phyloP scores from a whole-genome alignment of 169 alveolate genomes.

The Plasmodium gallinaceum region DNA sequence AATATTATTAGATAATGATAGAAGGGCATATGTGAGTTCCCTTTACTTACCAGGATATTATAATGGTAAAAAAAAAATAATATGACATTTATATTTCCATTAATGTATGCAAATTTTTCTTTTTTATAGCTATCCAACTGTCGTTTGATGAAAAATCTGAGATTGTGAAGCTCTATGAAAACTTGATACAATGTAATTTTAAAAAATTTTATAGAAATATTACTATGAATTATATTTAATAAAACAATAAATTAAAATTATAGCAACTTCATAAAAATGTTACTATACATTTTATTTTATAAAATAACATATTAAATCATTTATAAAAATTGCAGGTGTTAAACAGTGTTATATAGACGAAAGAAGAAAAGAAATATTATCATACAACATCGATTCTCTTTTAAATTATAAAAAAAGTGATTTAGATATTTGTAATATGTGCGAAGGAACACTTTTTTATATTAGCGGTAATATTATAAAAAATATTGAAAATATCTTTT shows the following conservation, averaged over 20 bases:
- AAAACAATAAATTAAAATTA: not conserved
- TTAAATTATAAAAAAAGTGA: not conserved
- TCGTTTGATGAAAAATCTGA: constrained; percentile 21
- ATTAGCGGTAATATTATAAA: constrained; percentile 4
- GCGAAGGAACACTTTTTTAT: constrained; percentile 47
- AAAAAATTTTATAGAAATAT: constrained; percentile 3
- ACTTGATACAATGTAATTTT: constrained; percentile 34
- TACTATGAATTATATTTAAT: not conserved
- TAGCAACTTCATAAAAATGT: not conserved
- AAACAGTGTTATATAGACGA: constrained; percentile 7
- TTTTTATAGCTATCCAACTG: constrained; percentile 28
- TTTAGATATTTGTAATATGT: constrained; percentile 23
- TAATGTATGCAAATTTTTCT: not conserved
- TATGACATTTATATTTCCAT: not conserved
- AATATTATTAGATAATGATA: constrained; percentile 35
- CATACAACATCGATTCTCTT: not conserved
- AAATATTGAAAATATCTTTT: not conserved
- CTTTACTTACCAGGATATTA: constrained; percentile 51
- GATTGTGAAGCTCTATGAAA: not conserved
- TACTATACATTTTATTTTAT: not conserved
- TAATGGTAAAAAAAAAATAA: constrained; percentile 32
- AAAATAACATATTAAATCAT: not conserved
- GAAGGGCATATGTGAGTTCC: constrained; percentile 41
- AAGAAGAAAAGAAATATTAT: not conserved
- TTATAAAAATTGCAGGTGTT: constrained; percentile 20